Evolutionary conservation across 225 moss, liverwort and hornwort species (phyloP), one percentile per base, ranked within the genome.

Genomic region (Polytrichum formosum): DNA sequence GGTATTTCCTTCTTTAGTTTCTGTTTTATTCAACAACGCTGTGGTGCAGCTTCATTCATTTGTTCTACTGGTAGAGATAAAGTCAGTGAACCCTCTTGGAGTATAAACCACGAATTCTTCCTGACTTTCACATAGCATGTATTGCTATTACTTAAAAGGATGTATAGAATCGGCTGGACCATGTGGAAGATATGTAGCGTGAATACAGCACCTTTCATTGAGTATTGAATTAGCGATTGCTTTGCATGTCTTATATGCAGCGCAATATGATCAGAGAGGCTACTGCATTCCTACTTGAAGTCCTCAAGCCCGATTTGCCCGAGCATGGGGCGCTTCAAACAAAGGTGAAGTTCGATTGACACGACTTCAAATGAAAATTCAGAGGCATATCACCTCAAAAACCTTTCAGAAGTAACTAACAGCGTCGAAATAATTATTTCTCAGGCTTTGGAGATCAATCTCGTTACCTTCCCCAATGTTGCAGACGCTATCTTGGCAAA

Each of bases 241-340:
- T 10, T 46, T 46, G 37, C 13, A 46, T 13, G 37, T 46, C 37
- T 46, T 46, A 13, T 46, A 13, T 85, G 82, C 92, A 98, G 98
- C 94, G 98, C 61, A 94, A 98, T 68, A 93, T 98, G 98, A 92
- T 98, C 73, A 90, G 98, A 55, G 98, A 98, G 71, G 98, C 98
- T 30, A 98, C 98, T 10, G 92, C 98, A 26, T 98, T 94, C 73
- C 91, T 98, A 67, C 80, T 98, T 80, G 98, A 98, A 76, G 92
- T 98, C 63, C 74, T 98, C 73, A 98, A 98, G 63, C 94, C 98
- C 67, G 94, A 98, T 81, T 61, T 98, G 55, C 98, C 94, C 26
- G 98, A 98, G 78, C 98, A 98, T 74, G 94, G 83, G 27, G 77
- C 92, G 76, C 92, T 98, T 75, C 98, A 98, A 82, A 98, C 94